phyloP scores from a whole-genome alignment of 495 filamentous ascomycete genomes.

The Penicillium lividum region DNA sequence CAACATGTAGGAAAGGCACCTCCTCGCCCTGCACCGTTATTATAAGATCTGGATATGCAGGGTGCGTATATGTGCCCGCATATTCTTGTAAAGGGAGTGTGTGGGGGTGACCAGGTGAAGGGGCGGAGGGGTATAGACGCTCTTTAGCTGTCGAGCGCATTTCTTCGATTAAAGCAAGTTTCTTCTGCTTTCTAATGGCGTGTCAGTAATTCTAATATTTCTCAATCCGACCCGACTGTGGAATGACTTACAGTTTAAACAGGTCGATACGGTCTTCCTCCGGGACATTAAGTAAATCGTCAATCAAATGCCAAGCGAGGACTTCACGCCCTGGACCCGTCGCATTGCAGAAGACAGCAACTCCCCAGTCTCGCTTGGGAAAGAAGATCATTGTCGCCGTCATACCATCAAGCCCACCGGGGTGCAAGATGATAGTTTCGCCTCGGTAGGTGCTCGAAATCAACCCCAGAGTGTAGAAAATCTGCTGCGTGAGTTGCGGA shows the following conservation, averaged over 20 bases:
- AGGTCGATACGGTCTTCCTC: background rate
- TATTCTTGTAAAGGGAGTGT: slow-evolving; percentile 17
- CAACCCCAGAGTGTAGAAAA: background rate
- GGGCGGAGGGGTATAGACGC: slow-evolving; percentile 13
- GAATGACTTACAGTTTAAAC: background rate
- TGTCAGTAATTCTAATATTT: background rate
- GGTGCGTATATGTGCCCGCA: slow-evolving; percentile 18
- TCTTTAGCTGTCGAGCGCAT: background rate
- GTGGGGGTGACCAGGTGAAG: slow-evolving; percentile 17
- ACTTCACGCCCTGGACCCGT: background rate
- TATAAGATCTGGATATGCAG: slow-evolving; percentile 3
- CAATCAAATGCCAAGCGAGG: background rate
- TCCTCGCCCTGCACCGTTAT: background rate
- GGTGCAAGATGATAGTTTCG: slow-evolving; percentile 40
- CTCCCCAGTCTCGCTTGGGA: background rate
- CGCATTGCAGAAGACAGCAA: background rate
- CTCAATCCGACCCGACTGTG: no score
- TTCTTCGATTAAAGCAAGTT: background rate
- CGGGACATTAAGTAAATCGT: background rate
- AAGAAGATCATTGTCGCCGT: background rate
- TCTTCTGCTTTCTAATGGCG: slow-evolving; percentile 2
- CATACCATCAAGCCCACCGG: slow-evolving; percentile 37
- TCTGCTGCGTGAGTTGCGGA: background rate
- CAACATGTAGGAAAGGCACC: background rate
- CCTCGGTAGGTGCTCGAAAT: slow-evolving; percentile 12